Percentiles rank a stretch among this genome's conserved stretches.
phyloP scores from a whole-genome alignment of 192 early-diverging fungal species.

The Gorgonomyces haynaldii region DNA sequence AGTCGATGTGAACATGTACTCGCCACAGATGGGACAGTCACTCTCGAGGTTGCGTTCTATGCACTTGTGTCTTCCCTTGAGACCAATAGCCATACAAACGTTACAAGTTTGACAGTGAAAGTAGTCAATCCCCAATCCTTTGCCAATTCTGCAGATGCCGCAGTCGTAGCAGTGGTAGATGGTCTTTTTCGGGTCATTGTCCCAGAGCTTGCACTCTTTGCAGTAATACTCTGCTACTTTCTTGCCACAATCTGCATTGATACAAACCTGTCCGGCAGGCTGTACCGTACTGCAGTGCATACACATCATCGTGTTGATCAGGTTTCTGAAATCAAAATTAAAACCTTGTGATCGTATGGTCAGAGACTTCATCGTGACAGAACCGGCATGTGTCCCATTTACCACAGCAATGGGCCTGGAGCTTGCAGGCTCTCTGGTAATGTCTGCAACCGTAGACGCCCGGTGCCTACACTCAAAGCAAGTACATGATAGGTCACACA shows the following conservation, averaged over 20 bases:
- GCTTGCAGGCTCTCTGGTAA: constrained; percentile 62
- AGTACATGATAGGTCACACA: constrained; percentile 33
- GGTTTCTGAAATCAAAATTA: constrained; percentile 27
- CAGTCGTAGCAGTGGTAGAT: constrained; percentile 94
- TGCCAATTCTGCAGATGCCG: constrained; percentile 87
- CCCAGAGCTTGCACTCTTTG: constrained; percentile 83
- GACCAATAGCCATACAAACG: constrained; percentile 73
- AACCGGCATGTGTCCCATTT: constrained; percentile 66
- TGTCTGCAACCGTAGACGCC: constrained; percentile 64
- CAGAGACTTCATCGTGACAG: constrained; percentile 61
- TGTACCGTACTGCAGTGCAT: constrained; percentile 84
- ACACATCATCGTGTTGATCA: constrained; percentile 78
- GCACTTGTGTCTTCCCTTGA: constrained; percentile 72
- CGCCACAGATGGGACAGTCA: constrained; percentile 95
- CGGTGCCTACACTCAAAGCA: constrained; percentile 40
- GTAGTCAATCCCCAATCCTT: constrained; percentile 66
- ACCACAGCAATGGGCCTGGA: constrained; percentile 67
- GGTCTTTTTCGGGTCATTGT: constrained; percentile 64
- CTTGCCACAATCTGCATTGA: constrained; percentile 44
- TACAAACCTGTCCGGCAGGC: constrained; percentile 65
- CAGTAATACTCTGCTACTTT: constrained; percentile 79
- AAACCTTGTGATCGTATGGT: constrained; percentile 60
- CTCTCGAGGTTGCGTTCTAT: constrained; percentile 83
- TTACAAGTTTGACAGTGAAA: constrained; percentile 91
- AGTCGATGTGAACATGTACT: constrained; percentile 84